Evolutionary conservation across 495 filamentous ascomycete genomes (phyloP), one percentile per base, ranked within the genome.

Genomic region (Hypoxylon lenormandii): DNA sequence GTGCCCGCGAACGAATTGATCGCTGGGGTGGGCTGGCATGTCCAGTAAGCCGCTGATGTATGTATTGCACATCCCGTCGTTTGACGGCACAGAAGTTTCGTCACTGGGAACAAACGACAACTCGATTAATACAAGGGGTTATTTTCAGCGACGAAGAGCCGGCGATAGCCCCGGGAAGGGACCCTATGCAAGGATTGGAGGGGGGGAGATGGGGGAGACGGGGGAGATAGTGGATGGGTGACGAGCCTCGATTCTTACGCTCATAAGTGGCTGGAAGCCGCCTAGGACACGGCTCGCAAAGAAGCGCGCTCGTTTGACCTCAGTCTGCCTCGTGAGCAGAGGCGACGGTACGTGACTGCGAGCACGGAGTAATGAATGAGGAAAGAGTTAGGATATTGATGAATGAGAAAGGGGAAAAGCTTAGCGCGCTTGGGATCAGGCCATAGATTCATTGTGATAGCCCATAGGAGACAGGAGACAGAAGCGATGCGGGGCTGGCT

Each of bases 401-500:
- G 55, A 64, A 60, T 60, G 38, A 52, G 66, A 72, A 71, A 68
- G 69, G 69, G 60, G 57, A 64, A 72, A 72, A 66, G 70, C 70
- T 69, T 71, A 72, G 71, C 72, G 72, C 65, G 71, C 58, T 70
- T 72, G 72, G 49, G 60, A 74, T 76, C 74, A 76, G 74, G 64
- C 72, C 74, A 76, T 61, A 69, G 49, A 65, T 64, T 26, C 68
- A 74, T 70, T 72, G 68, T 70, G 69, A 67, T 67, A 69, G 60
- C 69, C 71, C 74, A 66, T 76, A 69, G 66, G 69, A 76, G 66
- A 61, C 59, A 69, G 66, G 69, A 76, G 66, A 61, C 59, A 58
- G 73, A 70, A 55, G 60, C 63, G 74, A 76, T 73, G 72, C 72
- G 74, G 74, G 74, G 74, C 72, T 65, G n/a, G n/a, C n/a, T n/a